These are phyloP conservation scores for Russula virescens DNA, from an alignment of 768 basidiomycete species.

Conservation along the genomic window DNA sequence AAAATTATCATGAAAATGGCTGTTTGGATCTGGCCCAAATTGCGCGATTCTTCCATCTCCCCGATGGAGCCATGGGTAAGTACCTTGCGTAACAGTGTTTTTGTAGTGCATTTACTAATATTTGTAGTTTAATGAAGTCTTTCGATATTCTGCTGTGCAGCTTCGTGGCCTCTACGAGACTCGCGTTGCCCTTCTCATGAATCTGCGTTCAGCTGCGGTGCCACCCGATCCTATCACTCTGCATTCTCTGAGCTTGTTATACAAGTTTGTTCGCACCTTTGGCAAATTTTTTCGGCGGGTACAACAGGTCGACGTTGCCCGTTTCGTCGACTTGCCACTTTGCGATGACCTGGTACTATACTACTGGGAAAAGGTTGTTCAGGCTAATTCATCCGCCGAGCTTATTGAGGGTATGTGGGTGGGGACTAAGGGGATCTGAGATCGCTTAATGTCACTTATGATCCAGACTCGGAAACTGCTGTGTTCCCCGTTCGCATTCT, in stretches of 20 bases:
- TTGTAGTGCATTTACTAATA: constrained; percentile 7
- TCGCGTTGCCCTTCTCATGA: constrained; percentile 49
- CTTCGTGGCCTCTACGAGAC: constrained; percentile 49
- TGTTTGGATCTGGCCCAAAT: constrained; percentile 59
- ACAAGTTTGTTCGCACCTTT: constrained; percentile 62
- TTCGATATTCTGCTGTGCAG: constrained; percentile 52
- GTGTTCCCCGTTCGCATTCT: constrained; percentile 74
- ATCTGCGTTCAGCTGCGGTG: constrained; percentile 35
- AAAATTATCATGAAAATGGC: constrained; percentile 70
- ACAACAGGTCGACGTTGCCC: constrained; percentile 52
- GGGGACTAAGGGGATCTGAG: neutral
- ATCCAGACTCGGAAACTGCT: constrained; percentile 55
- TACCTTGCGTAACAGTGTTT: constrained; percentile 9
- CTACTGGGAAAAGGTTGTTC: constrained; percentile 76
- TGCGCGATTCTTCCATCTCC: constrained; percentile 31
- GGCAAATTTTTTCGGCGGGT: constrained; percentile 78
- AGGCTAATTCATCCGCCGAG: constrained; percentile 53
- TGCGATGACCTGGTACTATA: constrained; percentile 67
- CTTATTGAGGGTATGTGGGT: constrained; percentile 47
- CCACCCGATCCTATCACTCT: constrained; percentile 35
- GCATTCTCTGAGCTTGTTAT: constrained; percentile 50
- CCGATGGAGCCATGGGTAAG: constrained; percentile 51
- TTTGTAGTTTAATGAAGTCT: constrained; percentile 53
- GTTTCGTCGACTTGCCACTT: constrained; percentile 57
- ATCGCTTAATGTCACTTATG: neutral